Conservation (phyloP, 2,329 filamentous ascomycete species). For the Teratosphaeria viscida region DNA sequence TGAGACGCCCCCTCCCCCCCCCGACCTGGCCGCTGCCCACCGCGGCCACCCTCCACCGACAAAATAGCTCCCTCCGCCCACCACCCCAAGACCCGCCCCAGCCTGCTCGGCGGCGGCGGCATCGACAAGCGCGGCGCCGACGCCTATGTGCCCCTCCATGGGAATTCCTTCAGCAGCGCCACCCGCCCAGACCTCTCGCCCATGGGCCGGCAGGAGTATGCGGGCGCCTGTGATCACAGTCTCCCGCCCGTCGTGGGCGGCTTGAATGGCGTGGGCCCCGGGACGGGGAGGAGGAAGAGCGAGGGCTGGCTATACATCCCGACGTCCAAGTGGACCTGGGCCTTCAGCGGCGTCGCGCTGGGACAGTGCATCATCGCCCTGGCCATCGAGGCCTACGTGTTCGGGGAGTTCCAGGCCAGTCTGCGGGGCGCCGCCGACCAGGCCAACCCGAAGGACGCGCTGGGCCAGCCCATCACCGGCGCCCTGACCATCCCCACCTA, state of each 20-base stretch:
- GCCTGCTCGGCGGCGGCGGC: conserved; percentile 44
- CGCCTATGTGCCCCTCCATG: conserved; percentile 38
- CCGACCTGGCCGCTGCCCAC: conserved; percentile 11
- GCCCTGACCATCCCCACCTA: conserved; percentile 78
- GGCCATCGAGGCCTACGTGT: conserved; percentile 81
- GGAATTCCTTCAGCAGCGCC: conserved; percentile 21
- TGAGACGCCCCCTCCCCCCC: background rate
- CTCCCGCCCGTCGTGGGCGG: background rate
- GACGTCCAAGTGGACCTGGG: conserved; percentile 77
- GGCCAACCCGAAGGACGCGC: conserved; percentile 23
- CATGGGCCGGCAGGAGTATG: background rate
- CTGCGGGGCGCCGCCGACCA: conserved; percentile 21
- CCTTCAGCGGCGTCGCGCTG: conserved; percentile 64
- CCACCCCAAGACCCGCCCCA: conserved; percentile 41
- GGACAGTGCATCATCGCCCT: conserved; percentile 72
- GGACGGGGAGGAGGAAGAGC: conserved; percentile 31
- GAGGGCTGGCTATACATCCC: conserved; percentile 54
- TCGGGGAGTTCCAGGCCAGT: conserved; percentile 69
- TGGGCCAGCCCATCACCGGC: background rate
- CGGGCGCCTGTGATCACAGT: conserved; percentile 3
- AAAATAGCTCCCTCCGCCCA: conserved; percentile 41
- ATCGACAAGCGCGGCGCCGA: conserved; percentile 8
- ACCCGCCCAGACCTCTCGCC: conserved; percentile 1
- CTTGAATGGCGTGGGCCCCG: background rate
- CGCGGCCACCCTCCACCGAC: conserved; percentile 18